These are phyloP conservation scores for Collybiopsis confluens DNA, from an alignment of 768 basidiomycete species.

Conservation along the genomic window DNA sequence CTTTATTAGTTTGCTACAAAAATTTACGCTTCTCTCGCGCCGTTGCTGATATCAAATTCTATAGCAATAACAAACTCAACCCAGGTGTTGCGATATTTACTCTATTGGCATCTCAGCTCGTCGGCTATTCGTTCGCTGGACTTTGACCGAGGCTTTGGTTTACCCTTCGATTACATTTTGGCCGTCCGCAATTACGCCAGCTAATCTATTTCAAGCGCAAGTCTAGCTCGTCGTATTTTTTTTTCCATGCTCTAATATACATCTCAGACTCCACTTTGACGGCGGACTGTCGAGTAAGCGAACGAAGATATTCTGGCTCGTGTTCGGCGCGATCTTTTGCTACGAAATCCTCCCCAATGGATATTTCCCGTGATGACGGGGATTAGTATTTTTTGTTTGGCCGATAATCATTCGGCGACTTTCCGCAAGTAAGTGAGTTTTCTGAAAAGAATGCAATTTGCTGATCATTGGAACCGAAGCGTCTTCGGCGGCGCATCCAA, in stretches of 20 bases:
- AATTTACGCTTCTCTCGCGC: background rate
- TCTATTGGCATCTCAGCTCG: conserved; percentile 21
- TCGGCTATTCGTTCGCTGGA: conserved; percentile 27
- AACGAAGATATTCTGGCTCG: conserved; percentile 35
- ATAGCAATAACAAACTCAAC: conserved; percentile 21
- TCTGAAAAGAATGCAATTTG: background rate
- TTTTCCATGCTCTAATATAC: no score
- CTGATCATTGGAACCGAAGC: background rate
- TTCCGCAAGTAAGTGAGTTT: conserved; percentile 20
- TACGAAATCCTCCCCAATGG: conserved; percentile 38
- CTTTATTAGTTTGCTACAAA: conserved; percentile 19
- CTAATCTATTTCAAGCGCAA: conserved; percentile 14
- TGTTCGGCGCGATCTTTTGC: conserved; percentile 27
- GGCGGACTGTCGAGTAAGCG: conserved; percentile 32
- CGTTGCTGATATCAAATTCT: conserved; percentile 6
- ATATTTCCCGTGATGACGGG: conserved; percentile 25
- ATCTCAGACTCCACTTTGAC: conserved; percentile 2
- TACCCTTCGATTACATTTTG: conserved; percentile 18
- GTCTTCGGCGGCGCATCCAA: conserved; percentile 33
- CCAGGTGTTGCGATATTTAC: conserved; percentile 24
- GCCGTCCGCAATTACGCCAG: conserved; percentile 16
- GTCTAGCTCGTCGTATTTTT: background rate
- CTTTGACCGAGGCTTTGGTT: conserved; percentile 19
- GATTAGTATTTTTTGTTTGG: conserved; percentile 29
- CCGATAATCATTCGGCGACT: conserved; percentile 17